phyloP scores from a whole-genome alignment of 83 land plant genomes.

The Thuja plicata region DNA sequence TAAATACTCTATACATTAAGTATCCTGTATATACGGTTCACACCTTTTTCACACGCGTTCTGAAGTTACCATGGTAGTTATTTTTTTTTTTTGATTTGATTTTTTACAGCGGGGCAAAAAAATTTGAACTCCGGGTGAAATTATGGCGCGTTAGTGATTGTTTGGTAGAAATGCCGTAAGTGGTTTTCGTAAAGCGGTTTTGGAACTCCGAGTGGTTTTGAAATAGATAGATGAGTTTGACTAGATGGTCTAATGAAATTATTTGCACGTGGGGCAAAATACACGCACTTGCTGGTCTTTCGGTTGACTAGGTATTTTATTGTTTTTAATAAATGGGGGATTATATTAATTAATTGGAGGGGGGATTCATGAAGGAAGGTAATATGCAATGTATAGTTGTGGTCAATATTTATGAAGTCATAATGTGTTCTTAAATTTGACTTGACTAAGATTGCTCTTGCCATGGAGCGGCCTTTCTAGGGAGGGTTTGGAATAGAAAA shows the following conservation, averaged over 20 bases:
- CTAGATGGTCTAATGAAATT: background rate
- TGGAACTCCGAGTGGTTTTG: background rate
- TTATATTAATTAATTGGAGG: too few relatives aligned
- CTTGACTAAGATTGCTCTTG: background rate
- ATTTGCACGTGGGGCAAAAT: background rate
- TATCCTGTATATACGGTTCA: too few relatives aligned
- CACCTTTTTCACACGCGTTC: background rate
- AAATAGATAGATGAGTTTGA: background rate
- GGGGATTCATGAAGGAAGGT: background rate
- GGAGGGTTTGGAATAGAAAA: too few relatives aligned
- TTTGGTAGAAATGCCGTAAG: background rate
- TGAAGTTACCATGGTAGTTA: background rate
- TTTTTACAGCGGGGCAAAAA: background rate
- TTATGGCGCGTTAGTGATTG: background rate
- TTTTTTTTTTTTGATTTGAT: background rate
- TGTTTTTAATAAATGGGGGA: background rate
- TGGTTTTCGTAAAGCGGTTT: background rate
- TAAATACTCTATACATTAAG: too few relatives aligned
- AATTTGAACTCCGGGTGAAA: background rate
- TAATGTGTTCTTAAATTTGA: background rate
- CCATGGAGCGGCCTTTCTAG: too few relatives aligned
- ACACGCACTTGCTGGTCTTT: background rate
- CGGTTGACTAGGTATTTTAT: background rate
- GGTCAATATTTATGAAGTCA: background rate
- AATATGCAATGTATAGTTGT: background rate